Base-by-base conservation (phyloP, 1,284 basidiomycete genomes). In the Megacollybia platyphylla region DNA sequence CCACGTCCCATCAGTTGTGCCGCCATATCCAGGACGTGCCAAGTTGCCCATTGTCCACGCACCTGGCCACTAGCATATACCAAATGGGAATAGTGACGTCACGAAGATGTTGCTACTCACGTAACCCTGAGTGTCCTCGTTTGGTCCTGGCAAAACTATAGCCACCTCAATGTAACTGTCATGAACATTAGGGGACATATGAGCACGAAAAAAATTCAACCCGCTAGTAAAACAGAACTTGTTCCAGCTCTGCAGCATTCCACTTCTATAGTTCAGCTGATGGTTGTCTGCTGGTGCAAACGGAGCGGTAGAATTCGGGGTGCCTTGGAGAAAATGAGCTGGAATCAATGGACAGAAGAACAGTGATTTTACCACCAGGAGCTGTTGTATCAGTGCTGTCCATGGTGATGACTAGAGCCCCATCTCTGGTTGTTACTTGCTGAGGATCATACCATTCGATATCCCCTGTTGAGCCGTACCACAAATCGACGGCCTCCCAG, bases 21-120 rank as follows among this genome's bases (percentile, higher is more conserved):
- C 87, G 15, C 79, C 70, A 57, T 88, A 68, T 2, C 89, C 90
- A 0, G 89, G 79, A 41, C 90, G 65, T 1, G 81, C 90, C 2
- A 96, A 70, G 54, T 94, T 94, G 3, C 90, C 90, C 85, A 96
- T 87, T 5, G 84, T 87, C 90, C 90, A 93, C 13, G 65, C 68
- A 38, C 71, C 75, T 40, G 75, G 76, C 75, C 75, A 79, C 74
- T 76, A 44, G 2, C 40, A 31, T 9, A 35, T 20, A 24, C 17
- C 30, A 31, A 34, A 15, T 37, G 13, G 18, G 40, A 44, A 40
- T 34, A 24, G 20, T 34, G 7, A 26, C 32, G 6, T 10, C 31
- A 27, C 30, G 39, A 15, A 42, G 11, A 30, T 36, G 35, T 17
- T 28, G 31, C 40, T 1, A 64, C 65, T 51, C 48, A 68, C 67